Conservation (phyloP, 805 yeast species). For the Brettanomyces anomalus region DNA sequence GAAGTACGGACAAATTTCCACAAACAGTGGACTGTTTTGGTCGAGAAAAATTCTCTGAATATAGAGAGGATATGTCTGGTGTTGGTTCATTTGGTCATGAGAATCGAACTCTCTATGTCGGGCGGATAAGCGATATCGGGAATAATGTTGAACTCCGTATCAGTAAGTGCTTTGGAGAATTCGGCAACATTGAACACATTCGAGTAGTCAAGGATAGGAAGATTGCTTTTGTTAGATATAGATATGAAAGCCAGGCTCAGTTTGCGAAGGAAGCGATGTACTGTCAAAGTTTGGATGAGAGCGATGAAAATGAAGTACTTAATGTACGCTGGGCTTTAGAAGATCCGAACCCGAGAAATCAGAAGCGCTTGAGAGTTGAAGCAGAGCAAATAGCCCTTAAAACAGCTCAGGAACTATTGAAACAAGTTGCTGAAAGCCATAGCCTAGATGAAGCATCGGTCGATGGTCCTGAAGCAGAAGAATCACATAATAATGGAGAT, state of each 20-base stretch:
- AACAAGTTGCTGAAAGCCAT: conserved; percentile 22
- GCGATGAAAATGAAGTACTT: conserved; percentile 51
- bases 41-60: conserved; percentile 71
- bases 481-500: neutral
- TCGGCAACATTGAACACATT: conserved; percentile 68
- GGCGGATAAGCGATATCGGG: conserved; percentile 37
- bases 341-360: conserved; percentile 71
- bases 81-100: conserved; percentile 67
- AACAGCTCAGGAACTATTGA: conserved; percentile 38
- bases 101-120: conserved; percentile 75
- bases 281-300: conserved; percentile 51
- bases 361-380: conserved; percentile 41
- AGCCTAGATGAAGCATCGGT: conserved; percentile 4
- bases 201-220: conserved; percentile 51
- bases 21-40: conserved; percentile 86
- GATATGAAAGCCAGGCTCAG: conserved; percentile 68
- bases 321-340: conserved; percentile 83
- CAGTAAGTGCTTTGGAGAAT: conserved; percentile 53
- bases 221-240: conserved; percentile 73
- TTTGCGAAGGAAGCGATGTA: conserved; percentile 95
- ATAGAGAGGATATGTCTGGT: conserved; percentile 91
- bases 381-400: conserved; percentile 37
- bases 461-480: neutral
- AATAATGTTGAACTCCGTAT: conserved; percentile 29
- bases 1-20: conserved; percentile 43